Evolutionary conservation across 352 stramenopile genomes (phyloP).

Genomic region (Chrysophaeum taylorii): DNA sequence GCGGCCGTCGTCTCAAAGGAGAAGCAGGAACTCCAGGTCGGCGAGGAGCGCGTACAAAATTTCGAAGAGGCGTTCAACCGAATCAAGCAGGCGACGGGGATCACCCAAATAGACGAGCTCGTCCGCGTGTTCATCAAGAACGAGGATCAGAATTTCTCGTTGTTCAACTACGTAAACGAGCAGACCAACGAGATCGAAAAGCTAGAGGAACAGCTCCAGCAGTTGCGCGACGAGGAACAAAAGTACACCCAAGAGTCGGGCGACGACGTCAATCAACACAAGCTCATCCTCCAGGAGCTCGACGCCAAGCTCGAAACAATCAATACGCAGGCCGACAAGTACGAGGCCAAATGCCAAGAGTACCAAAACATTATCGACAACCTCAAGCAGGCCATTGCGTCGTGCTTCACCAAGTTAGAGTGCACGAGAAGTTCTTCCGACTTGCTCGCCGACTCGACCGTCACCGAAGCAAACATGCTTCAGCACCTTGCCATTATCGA

Average conservation of each 20-base stretch:
- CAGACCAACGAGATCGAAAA: slow-evolving; percentile 84
- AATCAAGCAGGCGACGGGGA: slow-evolving; percentile 78
- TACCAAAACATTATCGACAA: slow-evolving; percentile 71
- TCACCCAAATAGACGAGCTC: slow-evolving; percentile 77
- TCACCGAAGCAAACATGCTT: slow-evolving; percentile 87
- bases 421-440: slow-evolving; percentile 52
- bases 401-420: slow-evolving; percentile 57
- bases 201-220: slow-evolving; percentile 63
- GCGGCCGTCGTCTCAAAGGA: slow-evolving; percentile 35
- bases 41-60: slow-evolving; percentile 74
- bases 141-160: slow-evolving; percentile 89
- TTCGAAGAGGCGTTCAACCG: slow-evolving; percentile 89
- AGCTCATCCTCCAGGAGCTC: slow-evolving; percentile 71
- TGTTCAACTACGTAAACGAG: slow-evolving; percentile 89
- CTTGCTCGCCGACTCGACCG: slow-evolving; percentile 62
- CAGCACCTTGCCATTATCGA: slow-evolving; percentile 85
- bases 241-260: slow-evolving; percentile 66
- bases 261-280: slow-evolving; percentile 70
- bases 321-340: slow-evolving; percentile 69
- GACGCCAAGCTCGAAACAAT: slow-evolving; percentile 60
- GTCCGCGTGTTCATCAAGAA: slow-evolving; percentile 84
- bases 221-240: slow-evolving; percentile 57
- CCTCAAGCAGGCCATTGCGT: slow-evolving; percentile 57
- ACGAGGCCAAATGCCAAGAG: slow-evolving; percentile 71
- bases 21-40: slow-evolving; percentile 48